phyloP scores from a whole-genome alignment of 331 rosid species.

The Dryas integrifolia region DNA sequence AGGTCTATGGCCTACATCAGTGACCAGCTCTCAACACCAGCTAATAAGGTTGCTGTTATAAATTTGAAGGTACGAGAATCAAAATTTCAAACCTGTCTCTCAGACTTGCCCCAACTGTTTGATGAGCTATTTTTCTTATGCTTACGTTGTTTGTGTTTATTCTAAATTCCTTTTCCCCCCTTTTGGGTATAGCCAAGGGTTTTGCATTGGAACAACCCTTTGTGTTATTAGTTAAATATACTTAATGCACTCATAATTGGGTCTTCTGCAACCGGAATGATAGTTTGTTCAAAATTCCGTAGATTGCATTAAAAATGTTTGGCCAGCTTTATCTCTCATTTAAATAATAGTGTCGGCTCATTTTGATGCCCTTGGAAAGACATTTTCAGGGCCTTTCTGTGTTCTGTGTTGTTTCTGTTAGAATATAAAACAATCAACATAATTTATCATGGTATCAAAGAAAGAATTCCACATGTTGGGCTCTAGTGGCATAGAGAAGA shows the following conservation, averaged over 20 bases:
- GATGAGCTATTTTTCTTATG: slow-evolving; percentile 2
- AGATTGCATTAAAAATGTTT: not conserved
- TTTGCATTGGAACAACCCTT: not conserved
- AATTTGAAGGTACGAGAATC: slow-evolving; percentile 63
- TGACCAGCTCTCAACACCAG: slow-evolving; percentile 86
- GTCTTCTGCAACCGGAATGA: not conserved
- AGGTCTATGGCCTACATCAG: slow-evolving; percentile 88
- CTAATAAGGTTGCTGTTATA: slow-evolving; percentile 84
- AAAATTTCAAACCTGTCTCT: slow-evolving; percentile 15
- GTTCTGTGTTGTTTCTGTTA: not conserved
- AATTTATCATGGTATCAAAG: no score
- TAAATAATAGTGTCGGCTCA: not conserved
- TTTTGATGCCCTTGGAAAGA: not conserved
- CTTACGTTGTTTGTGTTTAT: not conserved
- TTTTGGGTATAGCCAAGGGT: not conserved
- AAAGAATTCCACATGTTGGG: no score
- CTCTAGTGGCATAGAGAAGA: no score
- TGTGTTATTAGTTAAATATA: not conserved
- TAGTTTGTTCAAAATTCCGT: not conserved
- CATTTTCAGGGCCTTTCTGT: not conserved
- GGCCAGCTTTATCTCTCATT: not conserved
- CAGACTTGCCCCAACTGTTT: not conserved
- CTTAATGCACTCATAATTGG: not conserved
- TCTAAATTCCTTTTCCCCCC: not conserved
- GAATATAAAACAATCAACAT: no score